Percentiles rank a stretch among this genome's conserved stretches.
Evolutionary conservation across 805 yeast genomes (phyloP).

Genomic region (Candida easanensis): DNA sequence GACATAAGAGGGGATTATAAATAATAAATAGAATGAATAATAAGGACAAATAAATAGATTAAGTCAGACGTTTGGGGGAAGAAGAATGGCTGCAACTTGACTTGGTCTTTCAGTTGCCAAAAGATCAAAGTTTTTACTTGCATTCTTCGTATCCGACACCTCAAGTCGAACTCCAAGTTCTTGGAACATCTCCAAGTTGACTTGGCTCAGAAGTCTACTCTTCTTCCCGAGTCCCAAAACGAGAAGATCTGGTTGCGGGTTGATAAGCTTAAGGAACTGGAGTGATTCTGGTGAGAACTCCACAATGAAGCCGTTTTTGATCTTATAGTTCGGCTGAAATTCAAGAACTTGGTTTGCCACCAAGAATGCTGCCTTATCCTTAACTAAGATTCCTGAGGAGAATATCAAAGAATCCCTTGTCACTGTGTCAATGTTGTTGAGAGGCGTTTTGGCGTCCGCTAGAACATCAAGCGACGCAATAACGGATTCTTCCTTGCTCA

Average conservation of each 20-base stretch:
- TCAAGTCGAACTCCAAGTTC: conserved; percentile 69
- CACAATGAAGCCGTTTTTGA: conserved; percentile 47
- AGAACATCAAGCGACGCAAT: conserved; percentile 44
- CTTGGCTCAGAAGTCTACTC: conserved; percentile 60
- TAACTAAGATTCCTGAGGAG: conserved; percentile 45
- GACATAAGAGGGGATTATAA: no score
- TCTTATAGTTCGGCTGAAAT: conserved; percentile 40
- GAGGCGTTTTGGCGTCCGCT: conserved; percentile 41
- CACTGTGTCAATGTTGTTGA: conserved; percentile 49
- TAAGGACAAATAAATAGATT: conserved; percentile 1
- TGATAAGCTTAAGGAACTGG: conserved; percentile 48
- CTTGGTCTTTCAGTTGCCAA: conserved; percentile 77
- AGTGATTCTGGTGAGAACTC: conserved; percentile 46
- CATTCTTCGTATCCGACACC: conserved; percentile 60
- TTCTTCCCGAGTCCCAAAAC: conserved; percentile 69
- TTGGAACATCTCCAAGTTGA: conserved; percentile 46
- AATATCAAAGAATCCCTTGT: conserved; percentile 58
- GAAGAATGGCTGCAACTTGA: conserved; percentile 67
- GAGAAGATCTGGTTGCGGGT: conserved; percentile 76
- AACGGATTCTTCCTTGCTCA: conserved; percentile 17
- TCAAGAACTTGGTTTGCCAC: conserved; percentile 60
- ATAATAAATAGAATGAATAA: conserved; percentile 5
- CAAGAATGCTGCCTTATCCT: conserved; percentile 47
- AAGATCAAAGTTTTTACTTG: conserved; percentile 69
- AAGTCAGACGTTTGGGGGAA: conserved; percentile 51